phyloP scores from a whole-genome alignment of 176 grass and related monocot species.

The Avena atlantica region DNA sequence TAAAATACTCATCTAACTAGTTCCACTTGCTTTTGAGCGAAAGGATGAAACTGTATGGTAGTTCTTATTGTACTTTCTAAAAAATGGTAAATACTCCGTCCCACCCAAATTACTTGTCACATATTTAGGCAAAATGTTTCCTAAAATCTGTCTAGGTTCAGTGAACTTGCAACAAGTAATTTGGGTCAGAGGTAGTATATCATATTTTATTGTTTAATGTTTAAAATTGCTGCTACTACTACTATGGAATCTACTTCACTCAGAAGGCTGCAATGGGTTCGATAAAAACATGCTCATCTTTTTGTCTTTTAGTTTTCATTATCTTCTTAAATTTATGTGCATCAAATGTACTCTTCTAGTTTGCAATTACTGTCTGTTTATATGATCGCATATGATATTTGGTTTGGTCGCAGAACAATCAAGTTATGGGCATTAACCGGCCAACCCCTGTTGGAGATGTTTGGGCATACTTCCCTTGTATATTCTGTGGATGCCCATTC shows the following conservation, averaged over 20 bases:
- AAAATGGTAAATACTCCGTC: background rate
- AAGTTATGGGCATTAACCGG: conserved; percentile 93
- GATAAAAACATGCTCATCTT: background rate
- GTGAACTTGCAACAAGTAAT: too few species aligned
- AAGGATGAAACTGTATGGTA: background rate
- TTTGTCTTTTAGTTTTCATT: background rate
- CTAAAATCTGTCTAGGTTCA: too few species aligned
- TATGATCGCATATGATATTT: conserved; percentile 30
- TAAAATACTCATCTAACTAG: conserved; percentile 28
- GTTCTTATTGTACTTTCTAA: background rate
- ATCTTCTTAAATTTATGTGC: background rate
- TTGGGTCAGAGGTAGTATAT: too few species aligned
- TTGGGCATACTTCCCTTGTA: conserved; percentile 93
- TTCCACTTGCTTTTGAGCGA: background rate
- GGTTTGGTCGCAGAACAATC: conserved; percentile 59
- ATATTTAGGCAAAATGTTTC: too few species aligned
- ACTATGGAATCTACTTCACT: background rate
- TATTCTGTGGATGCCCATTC: conserved; percentile 92
- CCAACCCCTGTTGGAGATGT: conserved; percentile 91
- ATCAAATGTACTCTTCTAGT: conserved; percentile 10
- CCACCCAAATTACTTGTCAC: too few species aligned
- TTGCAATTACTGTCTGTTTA: conserved; percentile 14
- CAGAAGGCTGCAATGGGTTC: conserved; percentile 2
- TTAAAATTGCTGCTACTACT: background rate
- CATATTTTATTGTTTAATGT: conserved; percentile 28